Evolutionary conservation across 2,329 filamentous ascomycete genomes (phyloP).

Genomic region (Gaeumannomyces sp.): DNA sequence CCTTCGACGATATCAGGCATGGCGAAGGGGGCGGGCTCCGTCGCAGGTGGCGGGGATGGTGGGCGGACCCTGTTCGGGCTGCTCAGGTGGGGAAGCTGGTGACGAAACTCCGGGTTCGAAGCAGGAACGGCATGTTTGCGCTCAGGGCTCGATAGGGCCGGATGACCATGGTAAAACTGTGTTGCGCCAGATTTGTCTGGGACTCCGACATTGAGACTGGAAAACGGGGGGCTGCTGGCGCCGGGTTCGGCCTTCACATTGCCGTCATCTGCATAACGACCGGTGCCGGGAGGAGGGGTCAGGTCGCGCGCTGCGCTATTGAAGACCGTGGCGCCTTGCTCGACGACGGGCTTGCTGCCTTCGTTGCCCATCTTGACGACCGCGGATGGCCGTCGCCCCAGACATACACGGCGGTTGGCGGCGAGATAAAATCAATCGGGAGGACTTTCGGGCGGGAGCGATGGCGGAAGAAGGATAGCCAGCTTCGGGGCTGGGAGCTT

Average conservation of each 20-base stretch:
- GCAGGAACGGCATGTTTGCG: neutral
- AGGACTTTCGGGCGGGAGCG: too few relatives aligned
- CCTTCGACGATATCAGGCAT: neutral
- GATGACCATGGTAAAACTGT: neutral
- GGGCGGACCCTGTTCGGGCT: slow-evolving; percentile 9
- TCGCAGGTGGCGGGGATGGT: slow-evolving; percentile 6
- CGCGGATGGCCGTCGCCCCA: neutral
- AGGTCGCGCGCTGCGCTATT: neutral
- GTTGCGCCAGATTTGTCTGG: neutral
- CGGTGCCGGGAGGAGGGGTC: slow-evolving; percentile 9
- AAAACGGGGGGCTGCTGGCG: neutral
- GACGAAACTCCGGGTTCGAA: slow-evolving; percentile 4
- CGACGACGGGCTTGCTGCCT: slow-evolving; percentile 5
- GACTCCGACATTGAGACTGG: neutral
- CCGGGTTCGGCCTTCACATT: neutral
- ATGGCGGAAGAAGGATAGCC: neutral
- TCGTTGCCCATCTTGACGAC: slow-evolving; percentile 5
- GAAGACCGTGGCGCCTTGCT: neutral
- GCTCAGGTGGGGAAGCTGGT: slow-evolving; percentile 4
- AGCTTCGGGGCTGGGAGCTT: neutral
- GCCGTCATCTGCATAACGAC: slow-evolving; percentile 4
- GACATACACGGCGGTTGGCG: neutral
- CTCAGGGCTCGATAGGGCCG: neutral
- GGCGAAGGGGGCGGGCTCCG: neutral
- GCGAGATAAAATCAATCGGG: neutral